phyloP scores from a whole-genome alignment of 225 moss, liverwort and hornwort species.

The Physcomitrium patens region DNA sequence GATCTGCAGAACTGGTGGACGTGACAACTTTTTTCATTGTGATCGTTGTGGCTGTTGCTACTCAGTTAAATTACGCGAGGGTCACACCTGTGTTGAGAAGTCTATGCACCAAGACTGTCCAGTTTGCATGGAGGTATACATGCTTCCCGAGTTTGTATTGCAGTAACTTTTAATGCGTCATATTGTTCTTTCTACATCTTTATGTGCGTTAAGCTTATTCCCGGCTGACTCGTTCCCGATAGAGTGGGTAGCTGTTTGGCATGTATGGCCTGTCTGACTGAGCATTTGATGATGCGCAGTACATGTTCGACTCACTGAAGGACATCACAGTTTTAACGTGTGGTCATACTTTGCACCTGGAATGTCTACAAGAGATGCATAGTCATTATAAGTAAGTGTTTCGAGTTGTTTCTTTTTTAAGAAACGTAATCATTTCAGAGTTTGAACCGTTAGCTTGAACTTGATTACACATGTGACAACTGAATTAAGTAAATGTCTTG shows the following conservation, averaged over 20 bases:
- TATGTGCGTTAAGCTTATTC: neutral
- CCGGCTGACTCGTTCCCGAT: neutral
- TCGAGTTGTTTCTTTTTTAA: neutral
- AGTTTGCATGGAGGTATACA: conserved; percentile 84
- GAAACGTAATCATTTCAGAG: neutral
- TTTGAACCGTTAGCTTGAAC: neutral
- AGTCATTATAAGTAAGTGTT: conserved; percentile 74
- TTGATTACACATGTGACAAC: too few relatives aligned
- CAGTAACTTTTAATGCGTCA: neutral
- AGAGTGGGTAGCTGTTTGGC: neutral
- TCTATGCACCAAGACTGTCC: conserved; percentile 99
- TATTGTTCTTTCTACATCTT: neutral
- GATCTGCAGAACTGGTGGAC: conserved; percentile 69
- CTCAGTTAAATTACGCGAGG: conserved; percentile 45
- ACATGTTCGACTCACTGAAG: conserved; percentile 89
- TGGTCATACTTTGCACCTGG: conserved; percentile 92
- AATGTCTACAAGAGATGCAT: conserved; percentile 92
- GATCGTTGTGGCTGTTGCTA: conserved; percentile 68
- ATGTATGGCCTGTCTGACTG: conserved; percentile 11
- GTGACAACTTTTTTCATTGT: conserved; percentile 73
- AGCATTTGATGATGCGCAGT: conserved; percentile 46
- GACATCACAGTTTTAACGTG: conserved; percentile 79
- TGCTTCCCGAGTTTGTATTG: neutral
- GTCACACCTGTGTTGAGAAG: conserved; percentile 90
- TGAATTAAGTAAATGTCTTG: neutral